phyloP scores from a whole-genome alignment of 257 asterid species.

The Ophiorrhiza pumila region DNA sequence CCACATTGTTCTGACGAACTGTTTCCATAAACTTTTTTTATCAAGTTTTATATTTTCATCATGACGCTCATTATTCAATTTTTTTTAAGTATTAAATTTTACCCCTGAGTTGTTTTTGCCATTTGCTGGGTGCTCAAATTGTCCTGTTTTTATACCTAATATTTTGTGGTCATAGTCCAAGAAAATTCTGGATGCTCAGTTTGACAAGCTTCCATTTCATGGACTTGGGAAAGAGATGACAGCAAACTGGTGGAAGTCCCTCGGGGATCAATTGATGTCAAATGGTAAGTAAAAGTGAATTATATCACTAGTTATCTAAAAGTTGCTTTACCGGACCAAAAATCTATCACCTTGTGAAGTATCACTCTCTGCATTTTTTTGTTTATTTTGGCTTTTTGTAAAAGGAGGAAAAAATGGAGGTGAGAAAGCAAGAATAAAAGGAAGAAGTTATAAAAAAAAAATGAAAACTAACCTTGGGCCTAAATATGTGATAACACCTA shows the following conservation, averaged over 20 bases:
- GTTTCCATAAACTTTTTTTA: neutral
- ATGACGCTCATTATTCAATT: neutral
- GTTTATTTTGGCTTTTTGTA: neutral
- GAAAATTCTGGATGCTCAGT: slow-evolving; percentile 65
- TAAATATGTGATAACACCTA: neutral
- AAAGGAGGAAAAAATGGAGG: neutral
- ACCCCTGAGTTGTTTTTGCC: neutral
- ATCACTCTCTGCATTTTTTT: neutral
- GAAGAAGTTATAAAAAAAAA: neutral
- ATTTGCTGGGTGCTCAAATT: neutral
- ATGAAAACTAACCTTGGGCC: neutral
- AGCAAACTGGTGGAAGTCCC: slow-evolving; percentile 94
- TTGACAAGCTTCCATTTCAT: slow-evolving; percentile 88
- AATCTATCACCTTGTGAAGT: neutral
- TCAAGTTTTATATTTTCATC: neutral
- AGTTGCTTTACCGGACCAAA: neutral
- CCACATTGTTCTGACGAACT: neutral
- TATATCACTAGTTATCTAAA: neutral
- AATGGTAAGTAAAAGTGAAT: slow-evolving; percentile 44
- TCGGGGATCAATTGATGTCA: slow-evolving; percentile 72
- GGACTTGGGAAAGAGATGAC: slow-evolving; percentile 86
- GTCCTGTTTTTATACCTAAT: neutral
- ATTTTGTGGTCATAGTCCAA: slow-evolving; percentile 55
- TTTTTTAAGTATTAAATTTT: neutral
- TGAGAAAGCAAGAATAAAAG: neutral